A percentile compares a stretch with the other conserved stretches of the same genome.
These are phyloP conservation scores for Aspergillus viridinutans DNA, from an alignment of 2,329 filamentous ascomycete genomes.

Conservation along the genomic window DNA sequence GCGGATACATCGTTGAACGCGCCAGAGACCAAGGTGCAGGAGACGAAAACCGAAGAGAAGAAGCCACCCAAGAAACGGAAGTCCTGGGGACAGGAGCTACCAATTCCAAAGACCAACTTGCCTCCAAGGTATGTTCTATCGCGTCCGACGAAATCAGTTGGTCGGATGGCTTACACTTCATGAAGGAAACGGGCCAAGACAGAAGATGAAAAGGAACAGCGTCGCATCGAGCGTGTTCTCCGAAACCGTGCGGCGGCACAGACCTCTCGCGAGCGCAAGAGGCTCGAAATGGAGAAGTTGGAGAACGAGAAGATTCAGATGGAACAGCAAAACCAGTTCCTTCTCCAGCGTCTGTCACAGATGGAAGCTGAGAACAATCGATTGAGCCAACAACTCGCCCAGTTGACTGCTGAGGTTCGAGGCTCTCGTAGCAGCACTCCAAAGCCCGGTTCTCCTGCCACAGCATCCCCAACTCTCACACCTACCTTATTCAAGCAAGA, in stretches of 20 bases:
- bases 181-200: slow-evolving; percentile 92
- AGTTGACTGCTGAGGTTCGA: slow-evolving; percentile 46
- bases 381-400: slow-evolving; percentile 48
- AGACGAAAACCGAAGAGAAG: slow-evolving; percentile 51
- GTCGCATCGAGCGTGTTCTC: slow-evolving; percentile 93
- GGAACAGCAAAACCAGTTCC: slow-evolving; percentile 68
- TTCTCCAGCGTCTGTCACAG: slow-evolving; percentile 60
- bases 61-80: slow-evolving; percentile 89
- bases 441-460: slow-evolving; percentile 31
- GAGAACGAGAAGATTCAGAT: slow-evolving; percentile 60
- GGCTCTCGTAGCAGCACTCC: slow-evolving; percentile 38
- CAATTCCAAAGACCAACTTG: slow-evolving; percentile 92
- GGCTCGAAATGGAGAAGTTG: slow-evolving; percentile 80
- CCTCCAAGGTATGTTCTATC: slow-evolving; percentile 67
- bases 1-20: slow-evolving; percentile 36
- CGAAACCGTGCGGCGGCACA: slow-evolving; percentile 94
- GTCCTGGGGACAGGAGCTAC: slow-evolving; percentile 96
- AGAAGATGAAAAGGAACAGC: slow-evolving; percentile 97
- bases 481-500: slow-evolving; percentile 44
- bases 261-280: slow-evolving; percentile 91
- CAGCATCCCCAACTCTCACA: slow-evolving; percentile 37
- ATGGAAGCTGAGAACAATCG: slow-evolving; percentile 54
- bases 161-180: slow-evolving; percentile 9
- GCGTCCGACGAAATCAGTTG: background rate
- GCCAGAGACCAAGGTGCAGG: slow-evolving; percentile 20